phyloP scores from a whole-genome alignment of 2,329 filamentous ascomycete species.

The Microdochium trichocladiopsis region DNA sequence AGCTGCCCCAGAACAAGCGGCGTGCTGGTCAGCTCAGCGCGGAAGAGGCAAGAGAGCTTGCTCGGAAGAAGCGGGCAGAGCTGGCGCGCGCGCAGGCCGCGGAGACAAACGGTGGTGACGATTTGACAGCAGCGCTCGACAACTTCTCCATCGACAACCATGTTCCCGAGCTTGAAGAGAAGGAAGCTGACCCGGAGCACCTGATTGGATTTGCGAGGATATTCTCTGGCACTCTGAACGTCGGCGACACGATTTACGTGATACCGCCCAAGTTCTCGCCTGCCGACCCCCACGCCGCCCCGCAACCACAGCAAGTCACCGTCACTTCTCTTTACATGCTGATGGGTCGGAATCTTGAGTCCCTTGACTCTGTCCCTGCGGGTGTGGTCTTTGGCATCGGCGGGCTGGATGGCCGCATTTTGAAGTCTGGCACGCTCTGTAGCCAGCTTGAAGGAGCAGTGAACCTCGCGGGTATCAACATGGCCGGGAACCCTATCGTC shows the following conservation, averaged over 20 bases:
- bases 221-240: conserved; percentile 82
- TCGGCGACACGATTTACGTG: conserved; percentile 88
- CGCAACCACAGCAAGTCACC: conserved; percentile 73
- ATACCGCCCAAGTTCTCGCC: conserved; percentile 91
- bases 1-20: conserved; percentile 80
- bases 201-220: conserved; percentile 91
- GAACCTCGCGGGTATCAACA: conserved; percentile 79
- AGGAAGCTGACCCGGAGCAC: conserved; percentile 70
- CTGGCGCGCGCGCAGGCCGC: conserved; percentile 72
- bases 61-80: conserved; percentile 81
- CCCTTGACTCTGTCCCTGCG: conserved; percentile 76
- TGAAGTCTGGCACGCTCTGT: conserved; percentile 92
- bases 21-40: conserved; percentile 66
- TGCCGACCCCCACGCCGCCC: conserved; percentile 61
- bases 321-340: conserved; percentile 88
- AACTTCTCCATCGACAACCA: conserved; percentile 51
- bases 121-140: conserved; percentile 53
- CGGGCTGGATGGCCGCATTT: conserved; percentile 84
- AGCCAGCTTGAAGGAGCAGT: conserved; percentile 79
- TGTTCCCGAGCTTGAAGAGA: conserved; percentile 39
- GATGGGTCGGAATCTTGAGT: conserved; percentile 86
- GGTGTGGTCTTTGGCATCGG: conserved; percentile 94
- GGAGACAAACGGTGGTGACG: conserved; percentile 41
- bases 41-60: conserved; percentile 85
- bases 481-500: conserved; percentile 84